Base-by-base conservation (phyloP, 148 eudicot genomes). In the Heliosperma pusillum region DNA sequence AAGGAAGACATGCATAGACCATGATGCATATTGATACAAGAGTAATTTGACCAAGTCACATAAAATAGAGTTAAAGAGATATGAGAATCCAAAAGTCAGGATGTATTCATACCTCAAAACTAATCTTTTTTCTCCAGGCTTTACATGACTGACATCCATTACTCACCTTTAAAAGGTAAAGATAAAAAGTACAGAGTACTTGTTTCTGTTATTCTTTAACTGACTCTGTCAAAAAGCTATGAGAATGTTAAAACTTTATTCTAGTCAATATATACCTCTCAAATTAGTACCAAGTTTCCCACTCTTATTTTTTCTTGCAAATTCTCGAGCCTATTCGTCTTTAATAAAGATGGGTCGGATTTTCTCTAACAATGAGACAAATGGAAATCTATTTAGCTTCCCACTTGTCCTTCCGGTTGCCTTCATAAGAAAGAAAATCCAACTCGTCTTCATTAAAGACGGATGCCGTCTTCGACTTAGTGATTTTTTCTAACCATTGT, bases 131-230 rank as follows among this genome's bases (percentile, higher is more conserved):
- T 24, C 62, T 76, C 76, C 69, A 72, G 60, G 83, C 76, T 66
- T 76, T 66, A 80, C 45, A 44, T 76, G 24, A 69, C 76, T 76
- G 79, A 76, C 83, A 71, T 77, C 53, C 36, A 44, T 58, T 70
- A 55, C 26, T 29, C 11, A 66, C 33, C 72, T 72, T 71, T 75
- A 63, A 40, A 29, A 27, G 68, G 45, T 42, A 44, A 62, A 45
- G 30, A 12, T 0, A 5, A 7, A 72, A 72, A 71, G 45, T 63
- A 66, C 26, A 17, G n/a, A 19, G 30, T 55, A 66, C 59, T 29
- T 44, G 71, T 72, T 66, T 29, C 66, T n/a, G 45, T 59, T 67
- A 17, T 45, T 22, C 21, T 66, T 25, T 20, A 67, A 52, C 66
- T 61, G 47, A 78, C 65, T 24, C 2, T 64, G 76, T 78, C 76